Evolutionary conservation across 768 basidiomycete genomes (phyloP), one percentile per base, ranked within the genome.

Genomic region (Pulveroboletus frians): DNA sequence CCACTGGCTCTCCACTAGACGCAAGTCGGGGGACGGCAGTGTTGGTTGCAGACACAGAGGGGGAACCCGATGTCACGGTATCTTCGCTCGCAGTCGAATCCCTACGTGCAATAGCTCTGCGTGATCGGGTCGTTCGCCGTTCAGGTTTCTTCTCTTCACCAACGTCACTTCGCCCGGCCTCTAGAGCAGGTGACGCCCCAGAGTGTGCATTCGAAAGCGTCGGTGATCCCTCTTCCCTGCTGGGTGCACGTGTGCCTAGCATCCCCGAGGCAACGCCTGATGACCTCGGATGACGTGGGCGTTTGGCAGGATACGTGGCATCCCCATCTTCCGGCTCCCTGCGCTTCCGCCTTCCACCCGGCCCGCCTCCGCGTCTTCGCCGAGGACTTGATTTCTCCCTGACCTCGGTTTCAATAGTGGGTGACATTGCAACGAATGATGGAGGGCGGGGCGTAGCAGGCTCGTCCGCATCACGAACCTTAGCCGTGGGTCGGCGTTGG

Each of bases 261-360:
- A 47, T 30, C 6, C 55, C 48, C 13, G 54, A 50, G 10, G 52
- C 29, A 60, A 56, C 26, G 49, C 64, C 56, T 37, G 65, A 65
- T 13, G 59, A 73, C 51, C 84, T 68, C 6, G 80, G 75, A 47
- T 75, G 69, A 23, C 84, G 76, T 17, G 80, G 73, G 21, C 82
- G 75, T 66, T 84, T 86, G 10, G 83, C 80, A n/a, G 84, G 83
- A 59, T 84, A 85, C n/a, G 79, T 76, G 1, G 77, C 74, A 53
- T 85, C 83, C 11, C 76, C 78, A 39, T 84, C 82, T 38, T 85
- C 83, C 7, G 60, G 64, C 29, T 83, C 82, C 59, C 71, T 81
- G 18, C 83, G 72, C 60, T 76, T 82, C 46, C 84, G 71, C 61
- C 80, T 72, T 23, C 73, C 73, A 3, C 73, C 72, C 2, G 48